Percentiles rank a stretch among this genome's conserved stretches.
These are phyloP conservation scores for Salix arbutifolia DNA, from an alignment of 345 rosid genomes.

Conservation along the genomic window DNA sequence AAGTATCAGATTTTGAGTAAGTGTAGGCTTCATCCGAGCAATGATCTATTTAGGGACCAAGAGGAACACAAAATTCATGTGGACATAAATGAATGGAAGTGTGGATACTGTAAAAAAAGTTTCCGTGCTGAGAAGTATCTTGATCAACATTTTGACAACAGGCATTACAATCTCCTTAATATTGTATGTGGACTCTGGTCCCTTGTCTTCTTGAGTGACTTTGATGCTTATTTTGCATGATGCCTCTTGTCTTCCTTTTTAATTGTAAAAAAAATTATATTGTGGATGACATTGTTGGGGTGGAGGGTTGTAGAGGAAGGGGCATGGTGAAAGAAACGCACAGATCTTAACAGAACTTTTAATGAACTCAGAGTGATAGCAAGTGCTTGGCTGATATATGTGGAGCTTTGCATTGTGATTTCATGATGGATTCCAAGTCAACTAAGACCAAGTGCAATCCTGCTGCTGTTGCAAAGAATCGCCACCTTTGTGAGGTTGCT, in stretches of 20 bases:
- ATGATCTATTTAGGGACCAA: constrained; percentile 83
- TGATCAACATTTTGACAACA: constrained; percentile 73
- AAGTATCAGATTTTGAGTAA: constrained; percentile 45
- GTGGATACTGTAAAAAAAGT: constrained; percentile 93
- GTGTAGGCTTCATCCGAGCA: constrained; percentile 80
- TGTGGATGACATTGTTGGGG: too few species aligned
- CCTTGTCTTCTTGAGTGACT: constrained; percentile 17
- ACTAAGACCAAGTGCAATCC: constrained; percentile 75
- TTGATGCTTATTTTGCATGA: background rate
- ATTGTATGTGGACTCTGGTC: constrained; percentile 51
- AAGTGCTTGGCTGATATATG: constrained; percentile 94
- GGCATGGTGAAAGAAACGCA: background rate
- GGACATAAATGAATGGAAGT: constrained; percentile 74
- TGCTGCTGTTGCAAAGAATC: constrained; percentile 78
- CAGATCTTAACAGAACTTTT: constrained; percentile 1
- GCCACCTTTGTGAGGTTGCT: constrained; percentile 83
- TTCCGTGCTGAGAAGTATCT: constrained; percentile 76
- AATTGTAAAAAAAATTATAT: too few species aligned
- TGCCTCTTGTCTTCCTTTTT: background rate
- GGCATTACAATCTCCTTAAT: constrained; percentile 77
- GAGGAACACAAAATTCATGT: constrained; percentile 79
- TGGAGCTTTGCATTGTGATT: constrained; percentile 96
- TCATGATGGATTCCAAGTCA: constrained; percentile 51
- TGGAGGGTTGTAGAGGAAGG: background rate
- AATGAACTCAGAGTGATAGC: constrained; percentile 51